These are phyloP conservation scores for Chrysochromulina tobinii DNA, from an alignment of 78 protist species.

Conservation along the genomic window DNA sequence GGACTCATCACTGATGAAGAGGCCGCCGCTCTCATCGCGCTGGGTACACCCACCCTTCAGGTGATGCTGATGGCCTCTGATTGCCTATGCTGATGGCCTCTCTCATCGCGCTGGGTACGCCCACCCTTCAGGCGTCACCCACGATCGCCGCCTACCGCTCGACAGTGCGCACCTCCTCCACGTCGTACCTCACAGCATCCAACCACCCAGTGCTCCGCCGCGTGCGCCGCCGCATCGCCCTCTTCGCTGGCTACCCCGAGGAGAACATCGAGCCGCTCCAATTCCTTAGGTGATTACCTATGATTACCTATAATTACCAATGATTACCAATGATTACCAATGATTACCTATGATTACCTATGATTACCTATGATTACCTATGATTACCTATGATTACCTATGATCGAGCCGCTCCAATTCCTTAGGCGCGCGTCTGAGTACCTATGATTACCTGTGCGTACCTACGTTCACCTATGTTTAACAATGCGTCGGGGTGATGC, in stretches of 20 bases:
- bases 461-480: no score
- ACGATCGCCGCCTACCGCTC: neutral
- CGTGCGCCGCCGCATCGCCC: neutral
- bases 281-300: neutral
- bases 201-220: neutral
- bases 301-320: no score
- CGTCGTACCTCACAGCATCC: neutral
- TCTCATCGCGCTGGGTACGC: neutral
- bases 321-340: neutral
- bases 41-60: neutral
- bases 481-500: no score
- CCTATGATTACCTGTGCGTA: no score
- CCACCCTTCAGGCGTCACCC: neutral
- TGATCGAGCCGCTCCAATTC: neutral
- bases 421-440: neutral
- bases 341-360: neutral
- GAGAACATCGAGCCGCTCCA: constrained; percentile 11
- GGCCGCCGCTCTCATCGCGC: neutral
- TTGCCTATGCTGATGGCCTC: no score
- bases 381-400: neutral
- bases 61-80: no score
- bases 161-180: neutral
- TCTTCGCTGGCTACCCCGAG: neutral
- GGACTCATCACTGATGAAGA: neutral
- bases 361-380: no score